These are phyloP conservation scores for Cladophialophora carrionii DNA, from an alignment of 2,329 filamentous ascomycete species.

Conservation along the genomic window DNA sequence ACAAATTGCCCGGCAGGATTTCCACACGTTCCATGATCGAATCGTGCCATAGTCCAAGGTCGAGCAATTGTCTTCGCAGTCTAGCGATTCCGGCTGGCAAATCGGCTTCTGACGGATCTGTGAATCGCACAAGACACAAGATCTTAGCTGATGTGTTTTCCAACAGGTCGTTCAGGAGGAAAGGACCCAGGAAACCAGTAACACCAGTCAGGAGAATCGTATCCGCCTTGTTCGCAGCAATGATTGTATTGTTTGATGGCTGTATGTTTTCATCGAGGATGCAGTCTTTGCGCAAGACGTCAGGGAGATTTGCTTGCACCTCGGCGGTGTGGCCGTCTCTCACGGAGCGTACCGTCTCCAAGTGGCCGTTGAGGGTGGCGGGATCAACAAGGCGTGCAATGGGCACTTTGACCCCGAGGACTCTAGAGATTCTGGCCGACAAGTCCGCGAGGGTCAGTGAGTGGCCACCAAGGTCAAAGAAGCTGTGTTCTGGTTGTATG, in stretches of 20 bases:
- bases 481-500: slow-evolving; percentile 71
- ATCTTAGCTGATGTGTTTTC: slow-evolving; percentile 70
- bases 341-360: slow-evolving; percentile 70
- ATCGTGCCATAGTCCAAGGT: slow-evolving; percentile 76
- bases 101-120: slow-evolving; percentile 67
- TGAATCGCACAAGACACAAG: slow-evolving; percentile 73
- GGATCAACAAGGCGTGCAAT: slow-evolving; percentile 71
- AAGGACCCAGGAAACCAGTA: slow-evolving; percentile 76
- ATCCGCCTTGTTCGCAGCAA: slow-evolving; percentile 65
- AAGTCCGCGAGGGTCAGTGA: slow-evolving; percentile 77
- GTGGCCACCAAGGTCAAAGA: slow-evolving; percentile 81
- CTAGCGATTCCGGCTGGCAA: slow-evolving; percentile 70
- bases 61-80: slow-evolving; percentile 75
- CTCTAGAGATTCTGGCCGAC: slow-evolving; percentile 68
- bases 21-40: slow-evolving; percentile 77
- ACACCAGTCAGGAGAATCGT: slow-evolving; percentile 74
- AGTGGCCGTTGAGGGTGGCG: slow-evolving; percentile 71
- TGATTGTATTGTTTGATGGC: slow-evolving; percentile 58
- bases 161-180: slow-evolving; percentile 69
- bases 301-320: slow-evolving; percentile 74
- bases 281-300: slow-evolving; percentile 68
- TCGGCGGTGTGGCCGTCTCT: slow-evolving; percentile 73
- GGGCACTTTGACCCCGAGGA: slow-evolving; percentile 73
- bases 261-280: slow-evolving; percentile 71
- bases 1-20: slow-evolving; percentile 73